Percentiles rank a stretch among this genome's conserved stretches.
Conservation (phyloP, 2,329 filamentous ascomycete species). For the Corynespora cassiicola region DNA sequence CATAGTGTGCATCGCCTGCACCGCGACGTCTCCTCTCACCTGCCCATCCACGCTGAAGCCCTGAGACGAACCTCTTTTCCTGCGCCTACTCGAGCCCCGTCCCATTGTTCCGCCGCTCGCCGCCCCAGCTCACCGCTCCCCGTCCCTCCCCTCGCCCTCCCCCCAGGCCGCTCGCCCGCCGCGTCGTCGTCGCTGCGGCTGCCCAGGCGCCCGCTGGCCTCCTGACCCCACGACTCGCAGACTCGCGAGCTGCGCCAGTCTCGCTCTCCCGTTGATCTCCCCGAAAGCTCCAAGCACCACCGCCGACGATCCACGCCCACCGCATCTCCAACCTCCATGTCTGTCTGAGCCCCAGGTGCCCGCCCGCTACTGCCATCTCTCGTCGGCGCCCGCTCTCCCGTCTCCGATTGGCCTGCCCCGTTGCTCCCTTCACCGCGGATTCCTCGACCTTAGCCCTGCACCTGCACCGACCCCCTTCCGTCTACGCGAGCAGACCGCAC, state of each 20-base stretch:
- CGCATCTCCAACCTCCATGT: constrained; percentile 37
- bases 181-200: constrained; percentile 17
- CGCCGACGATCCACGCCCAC: constrained; percentile 30
- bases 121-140: constrained; percentile 1
- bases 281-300: constrained; percentile 28
- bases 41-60: too few species aligned
- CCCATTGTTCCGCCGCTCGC: constrained; percentile 1
- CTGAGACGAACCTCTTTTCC: too few species aligned
- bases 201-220: constrained; percentile 27
- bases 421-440: constrained; percentile 26
- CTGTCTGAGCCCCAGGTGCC: constrained; percentile 30
- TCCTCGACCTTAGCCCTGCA: constrained; percentile 29
- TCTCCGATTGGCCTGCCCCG: constrained; percentile 36
- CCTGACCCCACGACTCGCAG: constrained; percentile 20
- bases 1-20: constrained; percentile 1
- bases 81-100: constrained; percentile 3
- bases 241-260: constrained; percentile 28
- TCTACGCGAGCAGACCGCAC: constrained; percentile 33
- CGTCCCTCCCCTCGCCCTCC: constrained; percentile 3
- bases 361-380: constrained; percentile 15
- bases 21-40: too few species aligned
- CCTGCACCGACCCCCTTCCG: constrained; percentile 23
- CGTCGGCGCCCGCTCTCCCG: constrained; percentile 24
- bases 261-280: constrained; percentile 29
- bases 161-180: neutral